Base-by-base conservation (phyloP, 805 yeast genomes). In the Suhomyces xylopsoci region DNA sequence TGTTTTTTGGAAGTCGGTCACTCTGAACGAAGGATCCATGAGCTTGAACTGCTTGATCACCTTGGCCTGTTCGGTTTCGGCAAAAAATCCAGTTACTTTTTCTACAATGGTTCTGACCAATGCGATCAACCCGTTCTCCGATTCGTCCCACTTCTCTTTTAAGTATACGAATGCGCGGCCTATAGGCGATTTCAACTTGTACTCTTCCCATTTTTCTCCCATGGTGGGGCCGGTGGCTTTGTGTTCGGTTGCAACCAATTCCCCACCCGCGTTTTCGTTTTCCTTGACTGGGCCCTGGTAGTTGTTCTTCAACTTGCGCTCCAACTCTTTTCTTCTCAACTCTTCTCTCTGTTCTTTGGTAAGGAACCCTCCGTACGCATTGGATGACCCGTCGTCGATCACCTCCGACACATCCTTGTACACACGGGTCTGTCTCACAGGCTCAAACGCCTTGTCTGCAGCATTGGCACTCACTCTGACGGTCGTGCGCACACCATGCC, bases 1-100 rank as follows among this genome's bases (percentile, higher is more conserved):
- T 54, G 93, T 92, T 60, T 80, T 83, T 57, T 86, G 81, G 76
- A 94, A 92, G 53, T 80, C 82, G 55, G 90, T 93, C 61, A 82
- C 79, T 57, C 83, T 84, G 78, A 94, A 94, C 40, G 82, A 77
- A 50, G 98, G 97, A 71, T 94, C 99, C 81, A 93, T 85, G 66
- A 84, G 81, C 73, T 83, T 88, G 76, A 94, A 90, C 65, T 86
- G 83, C 60, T 87, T 84, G 57, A 88, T 78, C n/a, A 92, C 99
- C 69, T 87, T 87, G 20, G 97, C 97, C 58, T 89, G 84, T 75
- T 94, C 99, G 36, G 98, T 94, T 74, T 94, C 99, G 41, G 94
- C 94, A 65, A 92, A 92, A 64, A 92, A 84, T 5, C 96, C 90
- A 48, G 94, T 86, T 52, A 94, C 74, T 65, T 90, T 88, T 65